A percentile compares a stretch with the other conserved stretches of the same genome.
Evolutionary conservation across 345 rosid genomes (phyloP).

Genomic region (Dipteronia sinensis): DNA sequence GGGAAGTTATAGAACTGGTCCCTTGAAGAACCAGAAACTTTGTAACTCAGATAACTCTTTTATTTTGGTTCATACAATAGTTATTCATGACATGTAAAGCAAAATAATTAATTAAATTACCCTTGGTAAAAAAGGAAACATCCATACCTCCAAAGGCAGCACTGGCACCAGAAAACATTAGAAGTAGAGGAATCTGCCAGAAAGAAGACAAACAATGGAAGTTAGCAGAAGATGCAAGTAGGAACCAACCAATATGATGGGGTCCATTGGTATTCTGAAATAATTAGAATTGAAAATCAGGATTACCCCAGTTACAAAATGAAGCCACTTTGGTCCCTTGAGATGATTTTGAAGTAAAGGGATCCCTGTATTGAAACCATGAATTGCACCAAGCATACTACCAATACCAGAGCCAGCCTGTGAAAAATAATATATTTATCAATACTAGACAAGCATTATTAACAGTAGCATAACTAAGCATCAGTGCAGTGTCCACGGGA

Average conservation of each 20-base stretch:
- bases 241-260: not conserved
- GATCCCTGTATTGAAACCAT: slow-evolving; percentile 83
- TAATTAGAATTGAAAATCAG: not conserved
- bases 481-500: no score
- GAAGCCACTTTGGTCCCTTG: slow-evolving; percentile 88
- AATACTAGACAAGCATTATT: not conserved
- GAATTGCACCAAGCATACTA: slow-evolving; percentile 83
- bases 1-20: no score
- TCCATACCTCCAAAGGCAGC: slow-evolving; percentile 90
- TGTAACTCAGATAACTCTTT: not conserved
- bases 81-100: not conserved
- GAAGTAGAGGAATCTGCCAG: slow-evolving; percentile 56
- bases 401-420: not conserved
- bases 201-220: not conserved
- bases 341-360: slow-evolving; percentile 71
- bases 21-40: no score
- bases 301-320: slow-evolving; percentile 46
- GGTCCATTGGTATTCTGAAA: no score
- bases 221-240: not conserved
- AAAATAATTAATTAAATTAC: not conserved
- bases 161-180: slow-evolving; percentile 70
- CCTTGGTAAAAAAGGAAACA: not conserved
- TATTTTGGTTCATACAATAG: not conserved
- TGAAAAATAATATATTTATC: not conserved
- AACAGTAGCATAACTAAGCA: no score